A percentile compares a stretch with the other conserved stretches of the same genome.
phyloP scores from a whole-genome alignment of 2,329 filamentous ascomycete species.

The Ascochyta clinopodiicola region DNA sequence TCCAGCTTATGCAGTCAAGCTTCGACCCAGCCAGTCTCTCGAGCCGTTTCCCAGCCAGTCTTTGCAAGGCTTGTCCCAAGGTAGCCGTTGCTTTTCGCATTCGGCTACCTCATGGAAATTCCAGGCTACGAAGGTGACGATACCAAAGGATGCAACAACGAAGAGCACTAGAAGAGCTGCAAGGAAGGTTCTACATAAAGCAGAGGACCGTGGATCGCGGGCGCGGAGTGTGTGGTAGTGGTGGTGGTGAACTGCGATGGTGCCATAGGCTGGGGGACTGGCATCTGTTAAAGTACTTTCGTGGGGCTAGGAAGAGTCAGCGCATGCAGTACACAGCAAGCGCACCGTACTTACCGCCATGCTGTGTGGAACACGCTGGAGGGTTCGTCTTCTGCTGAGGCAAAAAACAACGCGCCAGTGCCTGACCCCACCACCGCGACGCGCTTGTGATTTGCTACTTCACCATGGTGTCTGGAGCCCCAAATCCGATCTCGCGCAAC shows the following conservation, averaged over 20 bases:
- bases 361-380: not conserved
- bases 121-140: conserved; percentile 29
- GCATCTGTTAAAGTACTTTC: conserved; percentile 21
- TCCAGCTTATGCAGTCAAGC: not conserved
- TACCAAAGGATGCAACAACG: conserved; percentile 22
- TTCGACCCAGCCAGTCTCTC: conserved; percentile 28
- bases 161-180: conserved; percentile 20
- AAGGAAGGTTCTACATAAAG: conserved; percentile 24
- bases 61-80: conserved; percentile 34
- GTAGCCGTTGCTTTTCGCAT: conserved; percentile 31
- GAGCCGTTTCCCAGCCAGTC: conserved; percentile 30
- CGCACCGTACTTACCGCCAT: conserved; percentile 7
- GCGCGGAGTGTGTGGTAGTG: conserved; percentile 24
- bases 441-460: not conserved
- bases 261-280: conserved; percentile 30
- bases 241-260: conserved; percentile 21
- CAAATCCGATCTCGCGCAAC: not conserved
- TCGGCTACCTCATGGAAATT: conserved; percentile 33
- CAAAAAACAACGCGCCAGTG: not conserved
- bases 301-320: conserved; percentile 4
- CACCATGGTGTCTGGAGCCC: not conserved
- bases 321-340: not conserved
- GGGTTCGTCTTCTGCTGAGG: not conserved
- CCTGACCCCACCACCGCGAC: not conserved
- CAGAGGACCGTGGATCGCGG: conserved; percentile 13